phyloP scores from a whole-genome alignment of 2,329 filamentous ascomycete genomes.

The Hymenoscyphus repandus region DNA sequence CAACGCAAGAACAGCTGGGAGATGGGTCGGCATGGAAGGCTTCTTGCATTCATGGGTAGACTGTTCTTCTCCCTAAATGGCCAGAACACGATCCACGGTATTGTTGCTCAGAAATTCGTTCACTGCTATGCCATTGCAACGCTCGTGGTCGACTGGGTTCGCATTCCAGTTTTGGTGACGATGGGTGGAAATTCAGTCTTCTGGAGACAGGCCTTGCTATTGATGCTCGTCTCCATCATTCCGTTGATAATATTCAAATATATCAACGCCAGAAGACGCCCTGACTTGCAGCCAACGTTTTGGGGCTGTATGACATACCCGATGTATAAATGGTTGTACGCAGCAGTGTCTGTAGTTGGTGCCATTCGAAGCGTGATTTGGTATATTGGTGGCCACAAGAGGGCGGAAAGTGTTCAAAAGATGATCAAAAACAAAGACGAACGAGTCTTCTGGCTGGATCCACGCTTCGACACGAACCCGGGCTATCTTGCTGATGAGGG shows the following conservation, averaged over 20 bases:
- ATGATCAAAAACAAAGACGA: conserved; percentile 3
- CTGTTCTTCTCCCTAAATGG: conserved; percentile 2
- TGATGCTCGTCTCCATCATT: not conserved
- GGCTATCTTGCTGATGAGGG: conserved; percentile 5
- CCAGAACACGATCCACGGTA: not conserved
- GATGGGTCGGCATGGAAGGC: conserved; percentile 3
- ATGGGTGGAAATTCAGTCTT: not conserved
- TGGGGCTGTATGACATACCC: conserved; percentile 4
- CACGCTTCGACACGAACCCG: not conserved
- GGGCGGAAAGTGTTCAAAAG: not conserved
- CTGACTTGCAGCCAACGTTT: not conserved
- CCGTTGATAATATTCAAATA: not conserved
- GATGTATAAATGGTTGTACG: conserved; percentile 1
- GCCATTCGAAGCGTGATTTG: not conserved
- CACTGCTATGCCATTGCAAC: not conserved
- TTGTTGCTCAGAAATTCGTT: not conserved
- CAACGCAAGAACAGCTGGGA: conserved; percentile 1
- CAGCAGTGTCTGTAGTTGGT: not conserved
- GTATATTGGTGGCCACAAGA: conserved; percentile 3
- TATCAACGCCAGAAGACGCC: not conserved
- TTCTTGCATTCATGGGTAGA: not conserved
- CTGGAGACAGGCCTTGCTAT: not conserved
- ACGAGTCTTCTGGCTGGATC: conserved; percentile 2
- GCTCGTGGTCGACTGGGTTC: not conserved
- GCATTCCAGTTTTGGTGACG: not conserved